These are phyloP conservation scores for Strobilomyces echinocephalus DNA, from an alignment of 768 basidiomycete species.

Conservation along the genomic window DNA sequence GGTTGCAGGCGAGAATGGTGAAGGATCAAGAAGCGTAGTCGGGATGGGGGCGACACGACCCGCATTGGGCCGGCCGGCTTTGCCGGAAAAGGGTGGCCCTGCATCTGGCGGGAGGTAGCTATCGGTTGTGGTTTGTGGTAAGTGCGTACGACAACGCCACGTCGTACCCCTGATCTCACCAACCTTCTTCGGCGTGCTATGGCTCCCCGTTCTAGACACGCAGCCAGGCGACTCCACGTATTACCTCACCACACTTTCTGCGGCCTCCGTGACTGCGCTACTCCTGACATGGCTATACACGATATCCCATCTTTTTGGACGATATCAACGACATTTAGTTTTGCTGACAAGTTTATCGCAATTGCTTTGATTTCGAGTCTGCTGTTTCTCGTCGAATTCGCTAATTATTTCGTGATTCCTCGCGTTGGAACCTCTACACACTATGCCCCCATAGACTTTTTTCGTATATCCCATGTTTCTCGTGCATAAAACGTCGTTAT, in stretches of 20 bases:
- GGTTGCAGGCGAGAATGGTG: slow-evolving; percentile 6
- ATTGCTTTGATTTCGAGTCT: background rate
- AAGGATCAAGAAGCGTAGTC: background rate
- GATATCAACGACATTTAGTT: slow-evolving; percentile 13
- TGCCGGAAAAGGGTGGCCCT: slow-evolving; percentile 6
- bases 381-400: background rate
- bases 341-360: background rate
- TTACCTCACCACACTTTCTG: background rate
- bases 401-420: background rate
- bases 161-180: slow-evolving; percentile 1
- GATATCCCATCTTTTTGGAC: background rate
- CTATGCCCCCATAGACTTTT: background rate
- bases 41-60: slow-evolving; percentile 1
- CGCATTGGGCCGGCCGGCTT: slow-evolving; percentile 3
- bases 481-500: background rate
- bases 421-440: background rate
- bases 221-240: background rate
- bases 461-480: background rate
- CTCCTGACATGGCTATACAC: background rate
- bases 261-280: background rate
- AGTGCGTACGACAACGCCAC: slow-evolving; percentile 9
- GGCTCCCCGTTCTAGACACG: slow-evolving; percentile 9
- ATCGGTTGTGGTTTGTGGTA: slow-evolving; percentile 3
- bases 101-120: slow-evolving; percentile 9
- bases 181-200: background rate